These are phyloP conservation scores for Fomitopsis palustris DNA, from an alignment of 1,284 basidiomycete species.

Conservation along the genomic window DNA sequence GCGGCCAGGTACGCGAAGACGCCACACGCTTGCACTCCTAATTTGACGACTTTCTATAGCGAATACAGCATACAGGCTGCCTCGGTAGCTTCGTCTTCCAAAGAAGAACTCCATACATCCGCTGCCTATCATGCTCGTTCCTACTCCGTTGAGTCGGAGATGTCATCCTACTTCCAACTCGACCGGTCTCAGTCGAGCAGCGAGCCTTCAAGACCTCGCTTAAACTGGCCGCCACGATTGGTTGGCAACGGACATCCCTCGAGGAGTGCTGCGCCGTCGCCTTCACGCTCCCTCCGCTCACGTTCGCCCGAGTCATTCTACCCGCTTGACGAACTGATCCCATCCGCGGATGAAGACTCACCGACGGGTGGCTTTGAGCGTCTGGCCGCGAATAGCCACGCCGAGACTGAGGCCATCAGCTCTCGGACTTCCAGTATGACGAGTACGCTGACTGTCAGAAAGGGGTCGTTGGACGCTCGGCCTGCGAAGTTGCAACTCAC, in stretches of 20 bases:
- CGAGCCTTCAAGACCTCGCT: conserved; percentile 8
- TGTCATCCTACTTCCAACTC: conserved; percentile 44
- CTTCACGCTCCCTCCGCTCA: conserved; percentile 38
- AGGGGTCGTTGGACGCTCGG: conserved; percentile 86
- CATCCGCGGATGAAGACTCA: conserved; percentile 27
- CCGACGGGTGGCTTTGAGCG: conserved; percentile 8
- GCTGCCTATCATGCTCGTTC: conserved; percentile 46
- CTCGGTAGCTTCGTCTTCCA: conserved; percentile 2
- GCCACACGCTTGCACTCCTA: not conserved
- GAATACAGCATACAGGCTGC: conserved; percentile 8
- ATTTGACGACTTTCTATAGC: conserved; percentile 7
- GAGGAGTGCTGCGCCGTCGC: conserved; percentile 16
- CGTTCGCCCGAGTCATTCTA: conserved; percentile 53
- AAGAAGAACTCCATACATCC: conserved; percentile 5
- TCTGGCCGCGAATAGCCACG: conserved; percentile 44
- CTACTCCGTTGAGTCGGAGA: conserved; percentile 60
- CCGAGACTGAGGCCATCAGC: conserved; percentile 52
- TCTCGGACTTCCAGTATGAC: conserved; percentile 32
- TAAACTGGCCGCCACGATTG: conserved; percentile 47
- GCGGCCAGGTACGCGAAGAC: conserved; percentile 7
- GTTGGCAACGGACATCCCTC: conserved; percentile 37
- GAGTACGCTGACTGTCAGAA: conserved; percentile 56
- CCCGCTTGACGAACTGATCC: conserved; percentile 51
- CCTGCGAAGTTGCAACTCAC: conserved; percentile 44
- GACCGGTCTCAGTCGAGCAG: conserved; percentile 14